These are phyloP conservation scores for Yamadazyma sp. DNA, from an alignment of 805 yeast genomes.

Conservation along the genomic window DNA sequence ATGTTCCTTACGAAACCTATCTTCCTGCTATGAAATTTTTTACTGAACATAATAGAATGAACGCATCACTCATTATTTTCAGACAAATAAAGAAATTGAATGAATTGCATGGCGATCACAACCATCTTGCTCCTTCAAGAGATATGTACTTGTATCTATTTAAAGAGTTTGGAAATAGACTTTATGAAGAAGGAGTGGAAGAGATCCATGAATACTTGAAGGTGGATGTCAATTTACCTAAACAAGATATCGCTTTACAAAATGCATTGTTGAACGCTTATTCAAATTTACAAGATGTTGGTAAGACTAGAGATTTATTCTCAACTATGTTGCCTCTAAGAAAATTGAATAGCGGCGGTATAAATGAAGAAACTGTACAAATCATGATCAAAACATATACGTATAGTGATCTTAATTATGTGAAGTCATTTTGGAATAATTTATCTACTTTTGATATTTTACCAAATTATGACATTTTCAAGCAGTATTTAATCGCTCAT, in stretches of 20 bases:
- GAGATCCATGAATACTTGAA: constrained; percentile 63
- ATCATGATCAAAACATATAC: constrained; percentile 67
- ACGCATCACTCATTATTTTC: constrained; percentile 61
- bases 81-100: constrained; percentile 55
- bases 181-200: constrained; percentile 62
- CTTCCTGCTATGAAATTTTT: constrained; percentile 58
- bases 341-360: constrained; percentile 36
- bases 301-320: constrained; percentile 58
- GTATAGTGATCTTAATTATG: constrained; percentile 51
- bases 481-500: constrained; percentile 65
- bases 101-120: constrained; percentile 44
- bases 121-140: constrained; percentile 28
- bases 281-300: constrained; percentile 52
- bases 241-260: constrained; percentile 54
- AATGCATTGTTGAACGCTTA: constrained; percentile 67
- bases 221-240: constrained; percentile 51
- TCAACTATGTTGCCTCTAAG: constrained; percentile 55
- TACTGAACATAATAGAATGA: constrained; percentile 51
- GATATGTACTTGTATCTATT: constrained; percentile 62
- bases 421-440: constrained; percentile 59
- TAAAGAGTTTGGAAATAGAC: constrained; percentile 54
- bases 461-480: constrained; percentile 51
- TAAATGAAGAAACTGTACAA: constrained; percentile 61
- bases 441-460: constrained; percentile 50
- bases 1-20: constrained; percentile 57